phyloP scores from a whole-genome alignment of 2,329 filamentous ascomycete species.

The Trichoderma guizhouense region DNA sequence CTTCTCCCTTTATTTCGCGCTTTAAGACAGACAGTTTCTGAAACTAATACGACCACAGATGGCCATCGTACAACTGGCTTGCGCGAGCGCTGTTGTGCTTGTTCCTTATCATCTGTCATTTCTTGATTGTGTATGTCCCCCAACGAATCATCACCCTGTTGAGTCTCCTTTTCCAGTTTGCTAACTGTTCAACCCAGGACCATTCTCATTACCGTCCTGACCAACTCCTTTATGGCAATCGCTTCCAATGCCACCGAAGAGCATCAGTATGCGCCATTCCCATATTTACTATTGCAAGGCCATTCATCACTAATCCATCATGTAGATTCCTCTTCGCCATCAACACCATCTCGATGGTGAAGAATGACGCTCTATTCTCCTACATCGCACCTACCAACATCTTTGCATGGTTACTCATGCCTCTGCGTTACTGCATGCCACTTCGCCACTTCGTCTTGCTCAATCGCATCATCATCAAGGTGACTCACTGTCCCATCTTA shows the following conservation, averaged over 20 bases:
- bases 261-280: constrained; percentile 55
- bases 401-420: constrained; percentile 83
- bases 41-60: constrained; percentile 40
- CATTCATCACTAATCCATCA: constrained; percentile 16
- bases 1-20: background rate
- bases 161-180: background rate
- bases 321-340: constrained; percentile 81
- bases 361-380: constrained; percentile 93
- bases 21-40: background rate
- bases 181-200: constrained; percentile 47
- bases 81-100: constrained; percentile 73
- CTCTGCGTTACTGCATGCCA: constrained; percentile 74
- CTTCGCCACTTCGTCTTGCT: constrained; percentile 78
- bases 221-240: constrained; percentile 94
- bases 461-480: constrained; percentile 88
- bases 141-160: background rate
- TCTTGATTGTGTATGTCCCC: constrained; percentile 69
- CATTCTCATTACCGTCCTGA: constrained; percentile 91
- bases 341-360: constrained; percentile 97
- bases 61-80: constrained; percentile 70
- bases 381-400: constrained; percentile 91
- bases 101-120: constrained; percentile 93
- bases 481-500: constrained; percentile 83
- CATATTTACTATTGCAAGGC: accelerated
- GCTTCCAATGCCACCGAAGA: constrained; percentile 91